These are phyloP conservation scores for Saccharomycopsis hybrid DNA, from an alignment of 1,139 yeast genomes.

Conservation along the genomic window DNA sequence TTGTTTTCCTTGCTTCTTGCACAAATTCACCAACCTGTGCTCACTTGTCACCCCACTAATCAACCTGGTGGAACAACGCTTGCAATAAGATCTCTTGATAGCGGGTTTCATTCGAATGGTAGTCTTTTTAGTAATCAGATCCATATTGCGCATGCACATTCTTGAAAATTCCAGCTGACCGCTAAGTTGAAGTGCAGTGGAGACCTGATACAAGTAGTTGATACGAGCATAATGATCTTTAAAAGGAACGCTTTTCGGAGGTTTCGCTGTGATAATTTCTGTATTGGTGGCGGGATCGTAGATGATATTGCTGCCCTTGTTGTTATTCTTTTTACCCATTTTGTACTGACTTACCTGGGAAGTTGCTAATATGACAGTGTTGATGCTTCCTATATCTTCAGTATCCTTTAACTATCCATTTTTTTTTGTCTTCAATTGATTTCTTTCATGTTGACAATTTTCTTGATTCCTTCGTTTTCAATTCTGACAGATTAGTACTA, in stretches of 20 bases:
- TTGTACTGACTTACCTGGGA: too few species aligned
- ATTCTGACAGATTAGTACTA: too few species aligned
- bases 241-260: conserved; percentile 13
- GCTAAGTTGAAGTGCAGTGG: conserved; percentile 3
- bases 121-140: conserved; percentile 15
- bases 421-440: too few species aligned
- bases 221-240: conserved; percentile 17
- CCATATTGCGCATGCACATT: conserved; percentile 16
- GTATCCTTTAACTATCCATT: too few species aligned
- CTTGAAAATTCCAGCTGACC: conserved; percentile 8
- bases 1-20: conserved; percentile 1
- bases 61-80: conserved; percentile 13
- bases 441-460: too few species aligned
- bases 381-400: too few species aligned
- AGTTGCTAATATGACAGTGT: too few species aligned
- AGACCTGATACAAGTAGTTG: conserved; percentile 18
- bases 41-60: conserved; percentile 14
- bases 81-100: conserved; percentile 16
- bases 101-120: conserved; percentile 14
- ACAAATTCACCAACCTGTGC: not conserved
- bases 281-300: conserved; percentile 2
- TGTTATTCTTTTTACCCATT: too few species aligned
- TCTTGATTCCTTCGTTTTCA: too few species aligned
- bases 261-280: not conserved
- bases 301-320: not conserved